Percentiles rank a stretch among this genome's conserved stretches.
Conservation (phyloP, 2,329 filamentous ascomycete genomes). For the Calonectria hongkongensis region DNA sequence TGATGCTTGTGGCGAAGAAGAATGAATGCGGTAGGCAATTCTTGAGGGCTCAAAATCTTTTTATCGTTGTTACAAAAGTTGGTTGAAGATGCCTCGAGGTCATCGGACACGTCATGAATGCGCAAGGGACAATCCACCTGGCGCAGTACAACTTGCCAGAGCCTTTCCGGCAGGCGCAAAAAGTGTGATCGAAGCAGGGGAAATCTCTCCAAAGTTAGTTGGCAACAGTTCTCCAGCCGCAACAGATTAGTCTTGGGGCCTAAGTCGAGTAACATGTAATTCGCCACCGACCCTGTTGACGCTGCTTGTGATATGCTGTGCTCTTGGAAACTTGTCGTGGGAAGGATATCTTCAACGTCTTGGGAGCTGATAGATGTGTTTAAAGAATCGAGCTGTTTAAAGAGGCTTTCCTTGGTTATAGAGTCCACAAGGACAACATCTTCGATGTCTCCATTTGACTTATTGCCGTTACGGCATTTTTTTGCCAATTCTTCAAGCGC, state of each 20-base stretch:
- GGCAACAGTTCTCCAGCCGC: conserved; percentile 44
- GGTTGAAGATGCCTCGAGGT: conserved; percentile 39
- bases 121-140: conserved; percentile 35
- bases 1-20: conserved; percentile 44
- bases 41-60: not conserved
- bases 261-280: conserved; percentile 52
- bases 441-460: conserved; percentile 59
- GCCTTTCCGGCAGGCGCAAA: conserved; percentile 34
- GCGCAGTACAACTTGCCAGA: conserved; percentile 49
- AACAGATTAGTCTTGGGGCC: conserved; percentile 40
- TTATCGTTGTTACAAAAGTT: conserved; percentile 36
- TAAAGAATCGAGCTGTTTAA: conserved; percentile 29
- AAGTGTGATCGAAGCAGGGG: conserved; percentile 50
- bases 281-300: conserved; percentile 39
- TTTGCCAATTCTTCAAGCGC: not conserved
- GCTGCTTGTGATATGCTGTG: conserved; percentile 5
- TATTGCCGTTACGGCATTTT: conserved; percentile 39
- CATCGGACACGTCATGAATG: conserved; percentile 33
- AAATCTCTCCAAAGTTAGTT: conserved; percentile 38
- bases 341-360: conserved; percentile 42
- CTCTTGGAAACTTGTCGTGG: conserved; percentile 45
- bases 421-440: conserved; percentile 33
- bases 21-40: conserved; percentile 44
- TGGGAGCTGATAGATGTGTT: conserved; percentile 13
- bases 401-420: conserved; percentile 26